Conservation (phyloP, 2,329 filamentous ascomycete genomes). For the Diplodia seriata region DNA sequence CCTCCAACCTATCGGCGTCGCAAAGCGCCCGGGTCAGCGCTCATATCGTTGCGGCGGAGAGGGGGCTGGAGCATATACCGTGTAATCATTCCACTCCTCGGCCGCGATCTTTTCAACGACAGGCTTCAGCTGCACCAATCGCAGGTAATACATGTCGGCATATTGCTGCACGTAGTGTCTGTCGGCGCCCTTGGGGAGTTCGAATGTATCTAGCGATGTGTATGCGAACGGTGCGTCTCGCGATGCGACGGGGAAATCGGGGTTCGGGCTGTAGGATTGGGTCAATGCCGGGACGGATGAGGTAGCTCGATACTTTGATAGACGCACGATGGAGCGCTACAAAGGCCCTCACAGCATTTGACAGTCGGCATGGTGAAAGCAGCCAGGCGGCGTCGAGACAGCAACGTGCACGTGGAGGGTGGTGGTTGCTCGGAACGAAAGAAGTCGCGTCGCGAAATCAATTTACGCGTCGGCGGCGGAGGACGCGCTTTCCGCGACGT, state of each 20-base stretch:
- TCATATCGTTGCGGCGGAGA: neutral
- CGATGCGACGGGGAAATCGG: conserved; percentile 18
- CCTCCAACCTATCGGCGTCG: conserved; percentile 63
- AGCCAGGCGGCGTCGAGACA: neutral
- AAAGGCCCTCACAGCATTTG: neutral
- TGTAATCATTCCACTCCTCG: conserved; percentile 78
- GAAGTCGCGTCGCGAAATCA: conserved; percentile 14
- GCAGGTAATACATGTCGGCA: conserved; percentile 96
- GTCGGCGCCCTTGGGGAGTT: conserved; percentile 67
- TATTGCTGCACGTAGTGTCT: conserved; percentile 92
- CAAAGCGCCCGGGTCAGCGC: neutral
- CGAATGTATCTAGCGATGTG: conserved; percentile 76
- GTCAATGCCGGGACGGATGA: neutral
- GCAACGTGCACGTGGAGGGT: neutral
- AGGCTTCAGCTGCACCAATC: conserved; percentile 85
- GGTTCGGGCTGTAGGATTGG: conserved; percentile 14
- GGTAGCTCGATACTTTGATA: neutral
- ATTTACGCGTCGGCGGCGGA: conserved; percentile 18
- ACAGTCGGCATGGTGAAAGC: conserved; percentile 1
- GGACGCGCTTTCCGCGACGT: conserved; percentile 13
- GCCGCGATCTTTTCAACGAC: conserved; percentile 76
- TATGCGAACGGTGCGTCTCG: conserved; percentile 63
- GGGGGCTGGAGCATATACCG: conserved; percentile 48
- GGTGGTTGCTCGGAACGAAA: neutral
- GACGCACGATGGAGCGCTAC: conserved; percentile 13